phyloP scores from a whole-genome alignment of 1,284 basidiomycete genomes.

The Phaffia rhodozyma region DNA sequence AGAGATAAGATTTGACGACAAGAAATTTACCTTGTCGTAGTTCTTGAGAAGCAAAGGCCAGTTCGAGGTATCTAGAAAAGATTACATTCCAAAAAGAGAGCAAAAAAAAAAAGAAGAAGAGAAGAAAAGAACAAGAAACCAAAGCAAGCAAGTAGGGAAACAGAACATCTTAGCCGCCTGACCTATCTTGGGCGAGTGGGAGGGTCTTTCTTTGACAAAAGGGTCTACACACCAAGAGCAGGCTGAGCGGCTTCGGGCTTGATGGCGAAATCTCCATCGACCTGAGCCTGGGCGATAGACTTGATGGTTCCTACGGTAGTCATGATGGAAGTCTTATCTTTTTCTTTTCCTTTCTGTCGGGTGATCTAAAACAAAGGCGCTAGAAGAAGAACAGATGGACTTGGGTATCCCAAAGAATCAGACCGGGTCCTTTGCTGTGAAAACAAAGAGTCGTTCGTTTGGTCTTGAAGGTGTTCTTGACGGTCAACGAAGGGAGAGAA shows the following conservation, averaged over 20 bases:
- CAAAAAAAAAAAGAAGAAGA: background rate
- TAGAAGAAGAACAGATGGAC: too few relatives aligned
- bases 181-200: background rate
- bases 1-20: background rate
- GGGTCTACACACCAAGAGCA: constrained; percentile 42
- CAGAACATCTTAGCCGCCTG: background rate
- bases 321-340: background rate
- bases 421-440: too few relatives aligned
- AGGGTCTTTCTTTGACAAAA: background rate
- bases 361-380: too few relatives aligned
- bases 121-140: background rate
- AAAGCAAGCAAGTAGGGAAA: background rate
- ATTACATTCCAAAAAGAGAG: background rate
- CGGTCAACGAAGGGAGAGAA: background rate
- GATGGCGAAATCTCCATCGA: constrained; percentile 54
- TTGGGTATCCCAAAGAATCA: too few relatives aligned
- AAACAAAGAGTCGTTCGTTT: too few relatives aligned
- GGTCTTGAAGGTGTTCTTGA: too few relatives aligned
- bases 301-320: background rate
- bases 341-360: too few relatives aligned
- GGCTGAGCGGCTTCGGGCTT: constrained; percentile 62
- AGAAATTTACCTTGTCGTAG: constrained; percentile 70
- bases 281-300: constrained; percentile 16
- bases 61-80: constrained; percentile 66
- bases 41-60: constrained; percentile 99